Evolutionary conservation across 345 rosid species (phyloP).

Genomic region (Pistacia atlantica): DNA sequence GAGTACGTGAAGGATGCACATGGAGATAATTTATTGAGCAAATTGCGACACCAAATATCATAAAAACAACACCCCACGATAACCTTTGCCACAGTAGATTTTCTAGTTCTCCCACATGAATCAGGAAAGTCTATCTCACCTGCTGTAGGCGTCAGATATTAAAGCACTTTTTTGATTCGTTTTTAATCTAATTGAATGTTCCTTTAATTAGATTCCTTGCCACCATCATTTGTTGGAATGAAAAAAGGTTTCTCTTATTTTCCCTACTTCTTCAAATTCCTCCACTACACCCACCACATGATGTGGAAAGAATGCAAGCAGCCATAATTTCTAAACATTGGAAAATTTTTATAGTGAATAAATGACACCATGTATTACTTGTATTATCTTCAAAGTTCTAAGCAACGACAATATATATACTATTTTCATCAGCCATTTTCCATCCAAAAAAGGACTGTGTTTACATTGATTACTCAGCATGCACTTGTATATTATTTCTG

Average conservation of each 20-base stretch:
- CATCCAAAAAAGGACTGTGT: no score
- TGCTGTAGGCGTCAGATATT: conserved; percentile 14
- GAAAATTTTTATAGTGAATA: background rate
- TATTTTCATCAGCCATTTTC: no score
- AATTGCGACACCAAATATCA: conserved; percentile 11
- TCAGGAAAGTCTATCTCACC: conserved; percentile 26
- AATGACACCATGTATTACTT: background rate
- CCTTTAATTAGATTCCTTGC: conserved; percentile 21
- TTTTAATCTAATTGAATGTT: conserved; percentile 11
- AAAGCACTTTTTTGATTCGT: conserved; percentile 18
- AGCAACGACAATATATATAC: no score
- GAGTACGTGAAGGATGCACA: conserved; percentile 4
- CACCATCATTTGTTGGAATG: conserved; percentile 19
- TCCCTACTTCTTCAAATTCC: background rate
- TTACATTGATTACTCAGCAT: no score
- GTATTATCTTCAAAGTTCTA: no score
- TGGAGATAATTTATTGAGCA: conserved; percentile 1
- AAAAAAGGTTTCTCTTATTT: background rate
- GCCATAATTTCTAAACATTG: background rate
- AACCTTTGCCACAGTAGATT: conserved; percentile 14
- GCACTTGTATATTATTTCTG: no score
- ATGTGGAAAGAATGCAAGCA: background rate
- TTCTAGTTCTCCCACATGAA: conserved; percentile 31
- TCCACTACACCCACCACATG: background rate
- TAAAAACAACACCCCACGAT: conserved; percentile 11